Evolutionary conservation across 1,284 basidiomycete genomes (phyloP).

Genomic region (Xanthoconium separans): DNA sequence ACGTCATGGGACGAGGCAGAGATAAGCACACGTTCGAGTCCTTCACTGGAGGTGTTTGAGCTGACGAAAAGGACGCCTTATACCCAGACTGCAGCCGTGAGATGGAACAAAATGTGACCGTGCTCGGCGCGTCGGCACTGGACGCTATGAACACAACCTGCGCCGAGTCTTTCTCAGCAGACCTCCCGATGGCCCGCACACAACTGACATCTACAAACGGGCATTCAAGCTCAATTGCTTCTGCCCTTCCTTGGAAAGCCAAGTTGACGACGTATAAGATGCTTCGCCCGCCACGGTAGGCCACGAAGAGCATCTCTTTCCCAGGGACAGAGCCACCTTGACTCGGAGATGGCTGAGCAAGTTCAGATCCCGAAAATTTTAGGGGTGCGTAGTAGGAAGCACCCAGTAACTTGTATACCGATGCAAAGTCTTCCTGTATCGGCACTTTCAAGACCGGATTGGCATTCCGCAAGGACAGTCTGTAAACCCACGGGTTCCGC

Average conservation of each 20-base stretch:
- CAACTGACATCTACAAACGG: conserved; percentile 4
- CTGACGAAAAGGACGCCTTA: not conserved
- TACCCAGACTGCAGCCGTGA: not conserved
- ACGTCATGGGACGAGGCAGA: not conserved
- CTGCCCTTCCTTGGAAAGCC: not conserved
- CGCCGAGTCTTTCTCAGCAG: not conserved
- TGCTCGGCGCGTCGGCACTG: not conserved
- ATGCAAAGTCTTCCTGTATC: conserved; percentile 6
- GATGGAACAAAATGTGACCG: not conserved
- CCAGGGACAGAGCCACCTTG: not conserved
- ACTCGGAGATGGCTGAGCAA: not conserved
- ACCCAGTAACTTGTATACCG: conserved; percentile 5
- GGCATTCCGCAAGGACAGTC: not conserved
- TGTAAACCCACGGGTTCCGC: conserved; percentile 6
- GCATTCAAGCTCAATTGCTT: not conserved
- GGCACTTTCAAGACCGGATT: not conserved
- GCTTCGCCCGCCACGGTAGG: conserved; percentile 2
- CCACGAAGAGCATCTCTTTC: conserved; percentile 1
- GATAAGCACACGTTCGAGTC: not conserved
- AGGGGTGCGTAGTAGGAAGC: conserved; percentile 7
- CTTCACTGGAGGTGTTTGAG: not conserved
- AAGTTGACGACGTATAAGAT: conserved; percentile 1
- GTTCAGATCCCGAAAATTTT: not conserved
- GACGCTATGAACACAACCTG: conserved; percentile 2
- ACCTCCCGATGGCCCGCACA: not conserved